Percentiles rank a stretch among this genome's conserved stretches.
Conservation (phyloP, 2,329 filamentous ascomycete genomes). For the Penicillium brasilianum region DNA sequence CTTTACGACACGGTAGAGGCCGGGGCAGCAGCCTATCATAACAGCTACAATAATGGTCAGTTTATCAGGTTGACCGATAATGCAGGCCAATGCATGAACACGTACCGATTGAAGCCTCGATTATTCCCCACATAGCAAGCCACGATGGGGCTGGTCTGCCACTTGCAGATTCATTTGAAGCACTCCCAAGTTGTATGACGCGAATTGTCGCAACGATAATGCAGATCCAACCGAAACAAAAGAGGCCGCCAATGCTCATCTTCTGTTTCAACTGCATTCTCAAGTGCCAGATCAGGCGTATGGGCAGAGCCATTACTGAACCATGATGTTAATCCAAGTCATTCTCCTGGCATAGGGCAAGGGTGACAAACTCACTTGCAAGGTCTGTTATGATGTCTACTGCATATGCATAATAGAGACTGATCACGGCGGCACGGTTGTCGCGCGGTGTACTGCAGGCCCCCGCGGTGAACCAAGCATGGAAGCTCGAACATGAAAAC, state of each 20-base stretch:
- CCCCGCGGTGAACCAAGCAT: slow-evolving; percentile 42
- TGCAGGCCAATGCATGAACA: background rate
- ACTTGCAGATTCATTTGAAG: slow-evolving; percentile 21
- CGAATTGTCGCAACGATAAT: slow-evolving; percentile 34
- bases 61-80: background rate
- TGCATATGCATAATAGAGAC: slow-evolving; percentile 43
- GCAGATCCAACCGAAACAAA: slow-evolving; percentile 35
- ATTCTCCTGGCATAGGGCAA: too few species aligned
- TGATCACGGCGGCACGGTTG: slow-evolving; percentile 37
- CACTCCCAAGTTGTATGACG: slow-evolving; percentile 40
- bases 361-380: slow-evolving; percentile 33
- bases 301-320: slow-evolving; percentile 46
- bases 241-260: slow-evolving; percentile 37
- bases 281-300: slow-evolving; percentile 44
- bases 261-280: slow-evolving; percentile 43
- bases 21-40: slow-evolving; percentile 29
- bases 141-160: slow-evolving; percentile 40
- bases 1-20: slow-evolving; percentile 26
- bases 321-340: background rate
- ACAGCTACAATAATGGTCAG: slow-evolving; percentile 22
- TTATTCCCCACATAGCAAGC: slow-evolving; percentile 45
- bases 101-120: slow-evolving; percentile 44
- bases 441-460: slow-evolving; percentile 37
- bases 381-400: slow-evolving; percentile 45
- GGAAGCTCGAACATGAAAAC: slow-evolving; percentile 42